Evolutionary conservation across 2,329 filamentous ascomycete genomes (phyloP).

Genomic region (Diaporthe citriasiana): DNA sequence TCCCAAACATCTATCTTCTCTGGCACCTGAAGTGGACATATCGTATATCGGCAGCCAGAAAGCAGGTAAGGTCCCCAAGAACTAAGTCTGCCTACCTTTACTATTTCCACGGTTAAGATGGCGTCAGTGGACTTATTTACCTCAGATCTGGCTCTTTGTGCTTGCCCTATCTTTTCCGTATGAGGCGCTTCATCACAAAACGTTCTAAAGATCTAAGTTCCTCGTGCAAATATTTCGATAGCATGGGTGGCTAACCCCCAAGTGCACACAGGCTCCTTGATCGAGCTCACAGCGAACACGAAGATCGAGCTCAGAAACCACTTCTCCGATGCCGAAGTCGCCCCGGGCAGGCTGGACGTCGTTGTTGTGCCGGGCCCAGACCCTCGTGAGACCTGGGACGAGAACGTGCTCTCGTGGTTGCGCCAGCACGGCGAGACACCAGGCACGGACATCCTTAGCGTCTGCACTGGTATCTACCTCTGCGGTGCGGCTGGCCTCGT

Average conservation of each 20-base stretch:
- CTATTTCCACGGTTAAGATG: neutral
- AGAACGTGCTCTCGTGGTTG: conserved; percentile 59
- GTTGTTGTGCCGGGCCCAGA: conserved; percentile 66
- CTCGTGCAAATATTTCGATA: too few species aligned
- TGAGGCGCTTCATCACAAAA: neutral
- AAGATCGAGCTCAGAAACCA: conserved; percentile 59
- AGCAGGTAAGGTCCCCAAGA: neutral
- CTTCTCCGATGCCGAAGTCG: conserved; percentile 60
- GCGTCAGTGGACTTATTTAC: neutral
- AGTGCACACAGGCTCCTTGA: conserved; percentile 47
- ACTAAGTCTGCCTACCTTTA: too few species aligned
- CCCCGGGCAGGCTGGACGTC: conserved; percentile 65
- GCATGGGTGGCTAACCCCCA: neutral
- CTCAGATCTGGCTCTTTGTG: too few species aligned
- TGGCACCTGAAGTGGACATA: conserved; percentile 60
- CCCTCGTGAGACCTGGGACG: conserved; percentile 52
- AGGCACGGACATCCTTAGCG: conserved; percentile 62
- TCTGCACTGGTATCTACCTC: conserved; percentile 66
- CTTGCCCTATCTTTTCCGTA: neutral
- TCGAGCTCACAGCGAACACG: conserved; percentile 59
- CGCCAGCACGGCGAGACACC: conserved; percentile 54
- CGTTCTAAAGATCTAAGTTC: neutral
- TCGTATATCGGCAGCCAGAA: conserved; percentile 57
- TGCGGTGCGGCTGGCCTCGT: conserved; percentile 64
- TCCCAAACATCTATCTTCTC: conserved; percentile 54